Base-by-base conservation (phyloP, 441 rosid species). In the Eutrema salsugineum region DNA sequence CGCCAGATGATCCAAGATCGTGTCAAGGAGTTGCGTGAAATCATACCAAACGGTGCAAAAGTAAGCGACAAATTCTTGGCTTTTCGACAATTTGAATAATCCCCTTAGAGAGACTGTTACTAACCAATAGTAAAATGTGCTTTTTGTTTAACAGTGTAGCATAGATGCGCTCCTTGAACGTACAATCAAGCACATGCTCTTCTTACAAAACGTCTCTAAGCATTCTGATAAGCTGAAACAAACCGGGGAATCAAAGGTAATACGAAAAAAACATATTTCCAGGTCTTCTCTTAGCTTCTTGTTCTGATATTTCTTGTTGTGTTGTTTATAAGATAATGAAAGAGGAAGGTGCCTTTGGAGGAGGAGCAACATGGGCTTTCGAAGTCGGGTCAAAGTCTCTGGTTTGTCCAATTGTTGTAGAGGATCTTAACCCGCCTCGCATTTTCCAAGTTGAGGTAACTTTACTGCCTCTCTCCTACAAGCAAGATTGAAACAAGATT, bases 1-100 rank as follows among this genome's bases (percentile, higher is more conserved):
- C 97, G 98, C 10, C 99, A 92, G 69, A 88, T 92, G 97, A 92
- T 95, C 68, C 99, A 95, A 85, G 99, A 95, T 82, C 92, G 98
- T 51, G 92, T 95, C 46, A 95, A 95, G 79, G 99, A 95, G 85
- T 71, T 92, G 84, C 88, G 98, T 24, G 99, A 95, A 82, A 89
- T 95, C 72, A 93, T 95, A 63, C 98, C 99, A 15, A 92, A 87
- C 67, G 93, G 96, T 19, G 88, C 96, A 22, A 95, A 95, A 77
- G 99, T 95, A 92, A 79, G 83, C n/a, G 42, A 33, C 40, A 8
- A 63, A 10, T 1, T 75, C 63, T 42, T 42, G 22, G 9, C 50
- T 35, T 27, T 16, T 24, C 11, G 9, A 5, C 32, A 51, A 14
- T 14, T 5, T 38, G 55, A 47, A 11, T 43, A 50, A 5, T 27